Evolutionary conservation across 805 yeast genomes (phyloP).

Genomic region (Yarrowia osloensis): DNA sequence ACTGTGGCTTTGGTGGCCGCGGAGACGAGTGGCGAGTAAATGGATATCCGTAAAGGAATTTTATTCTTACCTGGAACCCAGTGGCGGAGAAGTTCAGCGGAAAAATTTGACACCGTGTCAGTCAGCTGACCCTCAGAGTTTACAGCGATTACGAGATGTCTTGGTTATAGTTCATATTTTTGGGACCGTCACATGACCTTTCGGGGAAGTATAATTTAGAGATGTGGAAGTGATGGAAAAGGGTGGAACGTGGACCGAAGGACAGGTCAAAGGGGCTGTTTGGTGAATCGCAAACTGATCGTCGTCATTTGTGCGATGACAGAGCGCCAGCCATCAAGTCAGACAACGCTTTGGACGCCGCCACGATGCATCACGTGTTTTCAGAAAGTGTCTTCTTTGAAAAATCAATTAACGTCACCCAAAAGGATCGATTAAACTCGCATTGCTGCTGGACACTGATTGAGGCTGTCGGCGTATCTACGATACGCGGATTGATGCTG

Average conservation of each 20-base stretch:
- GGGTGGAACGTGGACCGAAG: neutral
- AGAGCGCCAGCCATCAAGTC: neutral
- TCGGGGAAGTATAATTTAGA: constrained; percentile 5
- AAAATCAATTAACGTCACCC: neutral
- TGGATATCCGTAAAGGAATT: neutral
- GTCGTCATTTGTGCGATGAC: no score
- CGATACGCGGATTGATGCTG: no score
- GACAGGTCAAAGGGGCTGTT: neutral
- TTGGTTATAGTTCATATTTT: neutral
- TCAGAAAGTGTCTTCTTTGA: neutral
- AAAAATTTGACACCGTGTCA: neutral
- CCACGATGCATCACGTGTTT: neutral
- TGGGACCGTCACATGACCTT: constrained; percentile 8
- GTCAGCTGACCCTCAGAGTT: neutral
- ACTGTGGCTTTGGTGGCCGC: neutral
- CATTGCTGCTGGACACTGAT: neutral
- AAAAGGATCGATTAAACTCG: neutral
- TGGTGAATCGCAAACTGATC: neutral
- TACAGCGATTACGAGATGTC: neutral
- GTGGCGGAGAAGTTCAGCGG: neutral
- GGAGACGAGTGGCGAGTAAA: neutral
- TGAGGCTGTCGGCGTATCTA: neutral
- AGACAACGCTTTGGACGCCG: neutral
- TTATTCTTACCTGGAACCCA: neutral
- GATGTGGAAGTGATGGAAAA: neutral